Evolutionary conservation across 148 eudicot genomes (phyloP).

Genomic region (Euryodendron excelsum): DNA sequence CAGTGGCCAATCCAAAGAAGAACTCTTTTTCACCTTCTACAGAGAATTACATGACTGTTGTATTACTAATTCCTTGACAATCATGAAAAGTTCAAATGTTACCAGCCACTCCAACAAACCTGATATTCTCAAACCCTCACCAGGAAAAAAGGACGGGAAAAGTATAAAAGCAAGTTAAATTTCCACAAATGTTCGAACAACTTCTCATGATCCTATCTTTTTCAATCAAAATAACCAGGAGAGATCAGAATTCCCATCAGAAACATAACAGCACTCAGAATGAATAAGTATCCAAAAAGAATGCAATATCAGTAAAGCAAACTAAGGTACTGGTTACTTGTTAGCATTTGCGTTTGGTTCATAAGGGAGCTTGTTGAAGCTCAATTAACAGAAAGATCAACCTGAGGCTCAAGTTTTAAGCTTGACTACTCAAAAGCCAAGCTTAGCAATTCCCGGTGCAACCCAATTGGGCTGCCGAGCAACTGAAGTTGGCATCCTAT

Average conservation of each 20-base stretch:
- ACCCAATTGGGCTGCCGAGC: neutral
- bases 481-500: neutral
- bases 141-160: neutral
- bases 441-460: neutral
- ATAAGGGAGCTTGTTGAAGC: neutral
- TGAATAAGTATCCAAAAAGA: neutral
- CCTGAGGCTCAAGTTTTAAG: neutral
- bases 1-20: constrained; percentile 98
- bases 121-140: neutral
- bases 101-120: neutral
- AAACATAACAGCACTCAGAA: neutral
- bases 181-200: neutral
- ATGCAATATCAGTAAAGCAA: neutral
- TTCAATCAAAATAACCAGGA: neutral
- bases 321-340: neutral
- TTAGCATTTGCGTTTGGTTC: neutral
- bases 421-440: neutral
- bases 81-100: neutral
- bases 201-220: neutral
- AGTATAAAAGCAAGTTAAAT: neutral
- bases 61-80: constrained; percentile 4
- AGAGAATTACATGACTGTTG: constrained; percentile 1
- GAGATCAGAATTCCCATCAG: neutral
- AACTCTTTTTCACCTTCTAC: constrained; percentile 66
- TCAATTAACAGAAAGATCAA: neutral